phyloP scores from a whole-genome alignment of 768 basidiomycete species.

The Lentinula boryana region DNA sequence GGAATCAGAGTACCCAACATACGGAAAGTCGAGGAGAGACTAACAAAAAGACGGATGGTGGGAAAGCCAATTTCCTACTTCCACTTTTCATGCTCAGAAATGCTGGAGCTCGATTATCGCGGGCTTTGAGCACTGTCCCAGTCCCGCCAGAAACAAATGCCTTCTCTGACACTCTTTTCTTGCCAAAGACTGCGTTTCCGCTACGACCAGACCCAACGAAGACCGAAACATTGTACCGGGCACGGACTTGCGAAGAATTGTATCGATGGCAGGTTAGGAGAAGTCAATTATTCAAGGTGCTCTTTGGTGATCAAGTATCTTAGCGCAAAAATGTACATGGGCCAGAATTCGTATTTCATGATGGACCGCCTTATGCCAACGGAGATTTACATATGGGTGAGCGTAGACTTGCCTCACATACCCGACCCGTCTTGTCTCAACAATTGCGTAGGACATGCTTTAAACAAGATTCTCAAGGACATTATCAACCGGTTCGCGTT shows the following conservation, averaged over 20 bases:
- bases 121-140: conserved; percentile 2
- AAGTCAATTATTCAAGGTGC: conserved; percentile 7
- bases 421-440: background rate
- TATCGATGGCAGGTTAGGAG: conserved; percentile 71
- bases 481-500: conserved; percentile 89
- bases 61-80: background rate
- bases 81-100: background rate
- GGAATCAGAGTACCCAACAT: conserved; percentile 5
- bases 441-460: conserved; percentile 67
- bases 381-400: conserved; percentile 93
- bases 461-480: conserved; percentile 97
- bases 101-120: conserved; percentile 1
- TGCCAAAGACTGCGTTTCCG: conserved; percentile 81
- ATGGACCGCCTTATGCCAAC: conserved; percentile 97
- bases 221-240: conserved; percentile 51
- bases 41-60: background rate
- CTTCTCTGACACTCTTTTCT: conserved; percentile 56
- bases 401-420: background rate
- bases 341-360: conserved; percentile 80
- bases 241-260: conserved; percentile 56
- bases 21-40: background rate
- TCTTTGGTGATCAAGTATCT: conserved; percentile 13
- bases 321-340: conserved; percentile 65
- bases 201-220: conserved; percentile 62
- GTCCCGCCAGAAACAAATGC: conserved; percentile 7